These are phyloP conservation scores for Cylindrotheca closterium DNA, from an alignment of 108 stramenopile genomes.

Conservation along the genomic window DNA sequence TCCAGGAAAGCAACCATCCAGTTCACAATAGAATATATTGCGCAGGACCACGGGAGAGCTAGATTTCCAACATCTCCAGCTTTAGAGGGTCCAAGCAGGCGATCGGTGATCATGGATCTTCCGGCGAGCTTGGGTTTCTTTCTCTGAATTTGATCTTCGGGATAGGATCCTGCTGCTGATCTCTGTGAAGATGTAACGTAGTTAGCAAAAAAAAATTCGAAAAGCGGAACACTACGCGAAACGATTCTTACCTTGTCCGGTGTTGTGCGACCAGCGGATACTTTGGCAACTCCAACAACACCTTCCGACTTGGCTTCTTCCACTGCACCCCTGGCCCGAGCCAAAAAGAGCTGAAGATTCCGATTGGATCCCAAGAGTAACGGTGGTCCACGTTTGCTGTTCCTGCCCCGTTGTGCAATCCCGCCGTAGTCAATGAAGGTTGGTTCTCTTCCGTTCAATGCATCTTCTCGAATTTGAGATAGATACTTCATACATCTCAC, in stretches of 20 bases:
- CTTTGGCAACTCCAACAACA: background rate
- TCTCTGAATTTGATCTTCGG: slow-evolving; percentile 15
- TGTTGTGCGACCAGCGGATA: background rate
- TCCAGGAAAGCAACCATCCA: slow-evolving; percentile 88
- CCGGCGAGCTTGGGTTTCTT: slow-evolving; percentile 49
- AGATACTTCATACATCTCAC: slow-evolving; percentile 82
- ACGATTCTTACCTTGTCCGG: no score
- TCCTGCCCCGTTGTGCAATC: background rate
- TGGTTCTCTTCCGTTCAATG: slow-evolving; percentile 13
- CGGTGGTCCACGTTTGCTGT: slow-evolving; percentile 9
- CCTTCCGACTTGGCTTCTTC: background rate
- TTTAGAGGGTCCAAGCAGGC: slow-evolving; percentile 56
- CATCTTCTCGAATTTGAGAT: slow-evolving; percentile 35
- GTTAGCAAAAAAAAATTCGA: no score
- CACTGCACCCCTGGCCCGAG: slow-evolving; percentile 9
- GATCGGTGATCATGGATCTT: slow-evolving; percentile 65
- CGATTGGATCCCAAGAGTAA: slow-evolving; percentile 6
- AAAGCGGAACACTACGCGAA: no score
- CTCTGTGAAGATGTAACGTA: no score
- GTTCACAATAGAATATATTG: slow-evolving; percentile 85
- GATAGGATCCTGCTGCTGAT: no score
- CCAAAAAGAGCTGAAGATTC: slow-evolving; percentile 21
- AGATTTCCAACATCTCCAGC: slow-evolving; percentile 36
- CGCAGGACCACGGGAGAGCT: slow-evolving; percentile 82
- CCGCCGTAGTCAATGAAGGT: slow-evolving; percentile 27